Percentiles rank a stretch among this genome's conserved stretches.
Evolutionary conservation across 2,329 filamentous ascomycete genomes (phyloP).

Genomic region (Penicillium griseofulvum): DNA sequence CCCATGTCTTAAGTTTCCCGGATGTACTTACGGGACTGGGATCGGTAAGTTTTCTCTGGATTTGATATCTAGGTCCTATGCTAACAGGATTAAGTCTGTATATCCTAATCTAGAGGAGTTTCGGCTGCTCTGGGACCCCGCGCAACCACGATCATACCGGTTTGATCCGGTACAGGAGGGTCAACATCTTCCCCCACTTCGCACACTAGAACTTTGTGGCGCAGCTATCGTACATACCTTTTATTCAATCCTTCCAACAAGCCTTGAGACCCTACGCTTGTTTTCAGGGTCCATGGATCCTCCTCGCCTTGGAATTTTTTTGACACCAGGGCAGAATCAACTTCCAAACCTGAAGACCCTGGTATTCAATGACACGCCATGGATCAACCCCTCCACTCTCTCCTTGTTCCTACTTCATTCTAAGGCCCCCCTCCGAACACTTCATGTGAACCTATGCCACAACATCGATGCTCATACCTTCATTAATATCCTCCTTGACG

Average conservation of each 20-base stretch:
- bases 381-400: slow-evolving; percentile 19
- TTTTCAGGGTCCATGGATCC: slow-evolving; percentile 20
- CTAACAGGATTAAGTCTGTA: slow-evolving; percentile 1
- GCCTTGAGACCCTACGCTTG: slow-evolving; percentile 31
- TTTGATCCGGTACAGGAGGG: slow-evolving; percentile 13
- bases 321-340: not conserved
- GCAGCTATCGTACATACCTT: slow-evolving; percentile 20
- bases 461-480: slow-evolving; percentile 15
- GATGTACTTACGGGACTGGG: slow-evolving; percentile 14
- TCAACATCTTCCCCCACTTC: slow-evolving; percentile 21
- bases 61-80: not conserved
- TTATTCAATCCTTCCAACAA: slow-evolving; percentile 23
- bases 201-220: slow-evolving; percentile 30
- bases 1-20: not conserved
- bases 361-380: slow-evolving; percentile 28
- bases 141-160: slow-evolving; percentile 13
- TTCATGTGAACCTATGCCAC: slow-evolving; percentile 31
- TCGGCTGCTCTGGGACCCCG: slow-evolving; percentile 29
- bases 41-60: not conserved
- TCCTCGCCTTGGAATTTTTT: not conserved
- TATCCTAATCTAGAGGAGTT: slow-evolving; percentile 36
- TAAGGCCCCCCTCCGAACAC: slow-evolving; percentile 22
- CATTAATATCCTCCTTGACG: slow-evolving; percentile 11
- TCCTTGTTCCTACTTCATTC: slow-evolving; percentile 17
- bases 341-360: slow-evolving; percentile 30